Percentiles rank a stretch among this genome's conserved stretches.
phyloP scores from a whole-genome alignment of 805 yeast genomes.

The Candida ponderosae region DNA sequence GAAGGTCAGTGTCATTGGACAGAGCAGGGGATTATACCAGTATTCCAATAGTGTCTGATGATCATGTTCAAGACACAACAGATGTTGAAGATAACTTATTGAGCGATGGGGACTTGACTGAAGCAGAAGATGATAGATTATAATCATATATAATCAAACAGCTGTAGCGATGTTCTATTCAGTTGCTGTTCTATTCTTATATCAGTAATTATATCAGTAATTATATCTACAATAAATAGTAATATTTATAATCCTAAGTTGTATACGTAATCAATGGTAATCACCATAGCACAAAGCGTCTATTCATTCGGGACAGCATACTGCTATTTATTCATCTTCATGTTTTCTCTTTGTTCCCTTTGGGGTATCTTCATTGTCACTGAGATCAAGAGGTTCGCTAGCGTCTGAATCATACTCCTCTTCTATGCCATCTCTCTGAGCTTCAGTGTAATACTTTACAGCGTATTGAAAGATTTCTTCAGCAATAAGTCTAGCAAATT shows the following conservation, averaged over 20 bases:
- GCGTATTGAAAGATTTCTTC: constrained; percentile 86
- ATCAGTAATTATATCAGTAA: too few relatives aligned
- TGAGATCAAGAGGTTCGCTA: constrained; percentile 43
- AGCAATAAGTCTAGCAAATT: constrained; percentile 58
- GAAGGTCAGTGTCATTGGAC: constrained; percentile 13
- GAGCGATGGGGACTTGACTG: constrained; percentile 23
- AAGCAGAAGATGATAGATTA: constrained; percentile 5
- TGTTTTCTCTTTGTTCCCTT: constrained; percentile 9
- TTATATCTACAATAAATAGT: too few relatives aligned
- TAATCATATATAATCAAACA: too few relatives aligned
- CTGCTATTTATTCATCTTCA: constrained; percentile 1
- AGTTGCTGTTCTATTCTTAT: too few relatives aligned
- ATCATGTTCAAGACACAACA: constrained; percentile 12
- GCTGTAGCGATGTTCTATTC: too few relatives aligned
- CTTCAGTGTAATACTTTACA: constrained; percentile 71
- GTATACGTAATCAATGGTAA: too few relatives aligned
- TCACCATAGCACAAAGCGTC: too few relatives aligned
- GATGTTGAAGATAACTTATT: constrained; percentile 14
- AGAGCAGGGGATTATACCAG: constrained; percentile 14
- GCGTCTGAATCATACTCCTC: constrained; percentile 45
- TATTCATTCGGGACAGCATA: too few relatives aligned
- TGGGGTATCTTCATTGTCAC: constrained; percentile 16
- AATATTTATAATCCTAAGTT: too few relatives aligned
- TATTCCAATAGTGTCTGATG: constrained; percentile 12
- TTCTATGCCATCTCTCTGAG: constrained; percentile 52